Percentiles rank a stretch among this genome's conserved stretches.
phyloP scores from a whole-genome alignment of 345 rosid genomes.

The Camelina neglecta region DNA sequence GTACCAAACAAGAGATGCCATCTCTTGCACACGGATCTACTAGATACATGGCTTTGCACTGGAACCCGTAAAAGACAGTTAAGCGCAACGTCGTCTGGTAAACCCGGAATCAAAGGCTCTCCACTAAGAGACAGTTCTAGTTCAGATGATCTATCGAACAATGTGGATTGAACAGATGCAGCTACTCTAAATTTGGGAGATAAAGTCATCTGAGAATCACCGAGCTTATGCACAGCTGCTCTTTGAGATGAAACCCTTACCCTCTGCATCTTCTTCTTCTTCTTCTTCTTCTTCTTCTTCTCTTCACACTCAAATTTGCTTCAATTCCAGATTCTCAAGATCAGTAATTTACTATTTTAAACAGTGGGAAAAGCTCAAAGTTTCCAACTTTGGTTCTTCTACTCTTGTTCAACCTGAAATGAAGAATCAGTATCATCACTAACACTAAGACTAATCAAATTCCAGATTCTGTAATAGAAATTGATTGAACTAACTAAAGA shows the following conservation, averaged over 20 bases:
- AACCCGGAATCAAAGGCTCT: conserved; percentile 81
- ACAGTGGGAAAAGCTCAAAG: neutral
- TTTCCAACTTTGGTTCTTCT: conserved; percentile 2
- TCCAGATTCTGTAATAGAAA: conserved; percentile 15
- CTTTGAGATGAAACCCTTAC: conserved; percentile 80
- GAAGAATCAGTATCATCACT: conserved; percentile 23
- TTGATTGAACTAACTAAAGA: neutral
- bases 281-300: conserved; percentile 43
- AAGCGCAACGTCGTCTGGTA: conserved; percentile 85
- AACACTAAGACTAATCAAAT: conserved; percentile 21
- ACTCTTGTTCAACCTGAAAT: conserved; percentile 16
- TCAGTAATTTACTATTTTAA: neutral
- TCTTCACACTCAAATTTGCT: conserved; percentile 1
- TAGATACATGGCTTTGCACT: conserved; percentile 63
- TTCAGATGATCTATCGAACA: conserved; percentile 59
- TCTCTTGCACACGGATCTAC: conserved; percentile 76
- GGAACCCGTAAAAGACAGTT: conserved; percentile 82
- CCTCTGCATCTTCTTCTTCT: conserved; percentile 68
- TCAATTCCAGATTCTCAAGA: conserved; percentile 2
- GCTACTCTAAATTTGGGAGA: conserved; percentile 85
- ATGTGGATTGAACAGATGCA: conserved; percentile 53
- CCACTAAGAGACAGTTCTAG: conserved; percentile 56
- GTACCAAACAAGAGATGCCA: conserved; percentile 73
- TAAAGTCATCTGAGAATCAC: conserved; percentile 84
- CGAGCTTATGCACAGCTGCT: conserved; percentile 81